These are phyloP conservation scores for Rhodotorula graminis DNA, from an alignment of 768 basidiomycete species.

Conservation along the genomic window DNA sequence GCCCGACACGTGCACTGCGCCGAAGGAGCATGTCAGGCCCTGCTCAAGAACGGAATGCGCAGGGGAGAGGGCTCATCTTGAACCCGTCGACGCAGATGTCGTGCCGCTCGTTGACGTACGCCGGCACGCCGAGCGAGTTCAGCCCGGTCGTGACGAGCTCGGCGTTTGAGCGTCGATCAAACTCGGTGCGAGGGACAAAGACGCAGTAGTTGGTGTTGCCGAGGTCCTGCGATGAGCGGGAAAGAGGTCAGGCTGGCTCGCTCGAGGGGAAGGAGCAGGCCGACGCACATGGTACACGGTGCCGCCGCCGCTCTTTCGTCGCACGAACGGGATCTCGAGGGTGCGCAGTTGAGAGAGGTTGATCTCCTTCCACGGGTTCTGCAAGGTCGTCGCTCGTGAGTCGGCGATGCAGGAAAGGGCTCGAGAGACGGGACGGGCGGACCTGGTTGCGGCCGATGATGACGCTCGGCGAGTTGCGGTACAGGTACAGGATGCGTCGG, in stretches of 20 bases:
- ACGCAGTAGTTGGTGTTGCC: slow-evolving; percentile 98
- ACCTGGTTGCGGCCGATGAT: slow-evolving; percentile 84
- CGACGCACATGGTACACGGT: slow-evolving; percentile 86
- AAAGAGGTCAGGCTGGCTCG: too few species aligned
- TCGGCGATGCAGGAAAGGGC: too few species aligned
- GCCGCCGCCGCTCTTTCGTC: slow-evolving; percentile 86
- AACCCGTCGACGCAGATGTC: slow-evolving; percentile 77
- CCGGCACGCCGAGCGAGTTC: slow-evolving; percentile 64
- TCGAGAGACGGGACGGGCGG: slow-evolving; percentile 12
- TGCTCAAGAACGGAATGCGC: slow-evolving; percentile 30
- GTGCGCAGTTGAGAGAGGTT: slow-evolving; percentile 61
- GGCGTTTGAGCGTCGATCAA: slow-evolving; percentile 73
- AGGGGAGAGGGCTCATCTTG: slow-evolving; percentile 70
- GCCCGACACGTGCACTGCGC: slow-evolving; percentile 72
- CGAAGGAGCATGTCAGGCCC: not conserved
- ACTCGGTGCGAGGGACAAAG: slow-evolving; percentile 72
- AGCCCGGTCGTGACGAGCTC: slow-evolving; percentile 73
- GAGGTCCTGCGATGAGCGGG: slow-evolving; percentile 60
- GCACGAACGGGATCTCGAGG: slow-evolving; percentile 65
- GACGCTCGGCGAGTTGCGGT: slow-evolving; percentile 81
- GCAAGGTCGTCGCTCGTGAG: not conserved
- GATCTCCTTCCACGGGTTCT: slow-evolving; percentile 98
- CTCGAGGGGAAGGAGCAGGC: not conserved
- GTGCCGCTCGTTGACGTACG: slow-evolving; percentile 78
- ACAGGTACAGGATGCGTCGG: slow-evolving; percentile 73